These are phyloP conservation scores for Wallacemonas sp. DNA, from an alignment of 208 protist genomes.

Conservation along the genomic window DNA sequence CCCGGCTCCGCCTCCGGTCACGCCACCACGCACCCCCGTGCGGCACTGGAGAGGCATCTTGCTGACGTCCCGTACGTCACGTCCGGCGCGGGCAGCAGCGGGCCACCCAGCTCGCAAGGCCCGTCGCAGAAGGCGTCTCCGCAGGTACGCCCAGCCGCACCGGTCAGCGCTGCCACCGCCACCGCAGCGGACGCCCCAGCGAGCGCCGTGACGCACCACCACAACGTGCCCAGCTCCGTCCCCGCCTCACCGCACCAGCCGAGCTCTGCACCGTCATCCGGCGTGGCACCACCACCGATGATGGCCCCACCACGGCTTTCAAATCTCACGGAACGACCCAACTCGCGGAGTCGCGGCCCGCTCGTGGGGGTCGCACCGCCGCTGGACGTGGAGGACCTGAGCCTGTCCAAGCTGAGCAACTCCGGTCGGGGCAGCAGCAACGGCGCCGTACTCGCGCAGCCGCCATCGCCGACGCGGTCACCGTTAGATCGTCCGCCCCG, in stretches of 20 bases:
- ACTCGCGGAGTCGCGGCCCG: too few species aligned
- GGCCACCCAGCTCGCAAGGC: neutral
- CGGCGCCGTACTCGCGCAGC: conserved; percentile 5
- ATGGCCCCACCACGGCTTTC: too few species aligned
- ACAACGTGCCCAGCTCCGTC: neutral
- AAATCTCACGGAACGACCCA: too few species aligned
- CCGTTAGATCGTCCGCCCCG: neutral
- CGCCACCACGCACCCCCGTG: neutral
- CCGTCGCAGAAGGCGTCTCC: neutral
- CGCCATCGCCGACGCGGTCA: conserved; percentile 6
- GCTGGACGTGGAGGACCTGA: neutral
- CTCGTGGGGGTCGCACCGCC: neutral
- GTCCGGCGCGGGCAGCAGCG: neutral
- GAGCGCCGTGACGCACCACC: too few species aligned
- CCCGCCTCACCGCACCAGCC: neutral
- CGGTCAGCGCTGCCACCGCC: too few species aligned
- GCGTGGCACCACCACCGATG: too few species aligned
- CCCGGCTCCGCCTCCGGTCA: too few species aligned
- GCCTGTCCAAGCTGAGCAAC: neutral
- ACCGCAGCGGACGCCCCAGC: too few species aligned
- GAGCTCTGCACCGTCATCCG: too few species aligned
- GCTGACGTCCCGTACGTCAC: conserved; percentile 12
- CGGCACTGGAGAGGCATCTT: neutral
- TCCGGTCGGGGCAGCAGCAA: too few species aligned
- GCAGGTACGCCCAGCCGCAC: too few species aligned